These are phyloP conservation scores for Mallotus japonicus DNA, from an alignment of 441 rosid genomes.

Conservation along the genomic window DNA sequence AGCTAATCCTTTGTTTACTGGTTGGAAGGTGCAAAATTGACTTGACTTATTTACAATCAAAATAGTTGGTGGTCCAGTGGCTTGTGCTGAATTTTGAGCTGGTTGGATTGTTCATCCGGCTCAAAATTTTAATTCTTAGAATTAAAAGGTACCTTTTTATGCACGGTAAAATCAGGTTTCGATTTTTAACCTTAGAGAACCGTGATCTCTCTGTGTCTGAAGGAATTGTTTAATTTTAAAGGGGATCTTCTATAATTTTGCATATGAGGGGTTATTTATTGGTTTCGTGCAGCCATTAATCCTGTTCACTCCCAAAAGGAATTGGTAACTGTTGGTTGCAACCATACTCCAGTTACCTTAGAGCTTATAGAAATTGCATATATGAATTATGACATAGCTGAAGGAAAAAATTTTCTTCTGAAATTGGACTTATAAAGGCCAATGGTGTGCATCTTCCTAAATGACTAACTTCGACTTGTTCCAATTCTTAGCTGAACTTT, in stretches of 20 bases:
- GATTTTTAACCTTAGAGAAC: not conserved
- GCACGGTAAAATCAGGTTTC: not conserved
- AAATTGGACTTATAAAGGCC: not conserved
- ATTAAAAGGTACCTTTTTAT: not conserved
- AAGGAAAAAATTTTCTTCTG: not conserved
- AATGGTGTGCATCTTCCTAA: not conserved
- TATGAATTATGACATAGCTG: not conserved
- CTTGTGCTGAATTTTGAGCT: not conserved
- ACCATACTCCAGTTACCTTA: not conserved
- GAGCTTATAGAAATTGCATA: not conserved
- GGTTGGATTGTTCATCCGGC: not conserved
- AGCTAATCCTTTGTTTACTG: not conserved
- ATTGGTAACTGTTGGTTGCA: not conserved
- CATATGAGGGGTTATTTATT: not conserved
- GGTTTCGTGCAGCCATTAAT: not conserved
- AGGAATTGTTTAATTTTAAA: too few relatives aligned
- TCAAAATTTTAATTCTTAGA: not conserved
- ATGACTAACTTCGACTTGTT: not conserved
- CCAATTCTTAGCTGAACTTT: not conserved
- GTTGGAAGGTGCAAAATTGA: not conserved
- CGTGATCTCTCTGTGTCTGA: not conserved
- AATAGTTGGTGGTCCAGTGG: not conserved
- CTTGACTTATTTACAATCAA: not conserved
- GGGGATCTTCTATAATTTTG: not conserved
- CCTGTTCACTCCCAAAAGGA: too few relatives aligned